Percentiles rank a stretch among this genome's conserved stretches.
Evolutionary conservation across 306 rosid genomes (phyloP).

Genomic region (Carpinus fangiana): DNA sequence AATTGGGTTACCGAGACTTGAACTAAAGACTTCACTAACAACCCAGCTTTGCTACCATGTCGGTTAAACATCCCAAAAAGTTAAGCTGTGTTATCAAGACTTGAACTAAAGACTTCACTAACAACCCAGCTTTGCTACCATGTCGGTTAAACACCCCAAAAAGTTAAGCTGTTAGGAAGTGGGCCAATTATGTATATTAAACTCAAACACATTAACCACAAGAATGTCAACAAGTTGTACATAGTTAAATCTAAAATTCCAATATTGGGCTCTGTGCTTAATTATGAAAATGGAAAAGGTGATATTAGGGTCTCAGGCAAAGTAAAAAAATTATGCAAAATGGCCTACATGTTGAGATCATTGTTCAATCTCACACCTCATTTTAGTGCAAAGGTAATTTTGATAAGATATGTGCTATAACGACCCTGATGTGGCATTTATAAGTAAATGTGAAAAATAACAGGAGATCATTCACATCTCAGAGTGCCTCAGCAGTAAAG

Average conservation of each 20-base stretch:
- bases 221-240: not conserved
- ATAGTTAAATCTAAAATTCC: not conserved
- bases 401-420: not conserved
- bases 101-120: too few relatives aligned
- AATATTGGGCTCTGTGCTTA: not conserved
- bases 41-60: too few relatives aligned
- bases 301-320: not conserved
- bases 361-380: not conserved
- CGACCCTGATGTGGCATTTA: not conserved
- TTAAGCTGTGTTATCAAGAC: too few relatives aligned
- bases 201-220: not conserved
- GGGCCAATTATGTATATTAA: not conserved
- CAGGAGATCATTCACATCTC: not conserved
- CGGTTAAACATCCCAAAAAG: too few relatives aligned
- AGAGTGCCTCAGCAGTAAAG: not conserved
- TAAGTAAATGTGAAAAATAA: not conserved
- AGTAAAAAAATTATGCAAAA: not conserved
- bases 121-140: not conserved
- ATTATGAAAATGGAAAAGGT: not conserved
- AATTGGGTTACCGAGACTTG: too few relatives aligned
- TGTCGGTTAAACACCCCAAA: not conserved
- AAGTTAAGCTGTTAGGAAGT: not conserved
- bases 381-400: not conserved
- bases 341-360: not conserved
- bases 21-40: too few relatives aligned